Conservation (phyloP, 106 monocot genomes). For the Dendrobium nobile region DNA sequence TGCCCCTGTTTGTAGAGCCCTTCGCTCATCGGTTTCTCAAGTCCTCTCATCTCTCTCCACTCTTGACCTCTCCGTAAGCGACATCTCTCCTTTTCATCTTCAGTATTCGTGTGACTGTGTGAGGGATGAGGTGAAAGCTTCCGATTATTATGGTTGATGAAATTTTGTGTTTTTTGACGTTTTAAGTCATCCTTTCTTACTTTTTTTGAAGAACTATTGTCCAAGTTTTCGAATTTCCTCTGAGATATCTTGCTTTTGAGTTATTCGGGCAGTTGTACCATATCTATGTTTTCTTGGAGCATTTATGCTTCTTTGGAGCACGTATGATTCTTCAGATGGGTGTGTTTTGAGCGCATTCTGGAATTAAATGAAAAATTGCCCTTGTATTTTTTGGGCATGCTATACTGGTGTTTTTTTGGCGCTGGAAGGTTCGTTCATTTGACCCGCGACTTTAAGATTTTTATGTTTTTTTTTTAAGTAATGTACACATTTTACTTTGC, state of each 20-base stretch:
- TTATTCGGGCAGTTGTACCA: not conserved
- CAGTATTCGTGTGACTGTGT: not conserved
- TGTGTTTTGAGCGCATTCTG: not conserved
- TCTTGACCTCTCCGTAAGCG: conserved; percentile 74
- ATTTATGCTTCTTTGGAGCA: not conserved
- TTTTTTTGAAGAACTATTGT: not conserved
- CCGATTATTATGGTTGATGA: too few relatives aligned
- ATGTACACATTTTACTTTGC: not conserved
- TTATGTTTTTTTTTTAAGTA: too few relatives aligned
- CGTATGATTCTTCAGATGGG: not conserved
- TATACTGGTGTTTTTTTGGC: not conserved
- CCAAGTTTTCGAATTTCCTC: not conserved
- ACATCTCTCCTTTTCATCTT: not conserved
- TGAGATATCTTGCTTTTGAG: not conserved
- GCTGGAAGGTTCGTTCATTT: not conserved
- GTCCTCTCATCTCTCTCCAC: conserved; percentile 33
- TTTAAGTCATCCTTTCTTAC: not conserved
- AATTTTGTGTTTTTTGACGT: too few relatives aligned
- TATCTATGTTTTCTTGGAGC: not conserved
- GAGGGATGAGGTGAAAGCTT: too few relatives aligned
- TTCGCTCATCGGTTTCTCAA: conserved; percentile 33
- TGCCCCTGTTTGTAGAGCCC: conserved; percentile 49
- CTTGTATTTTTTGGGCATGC: not conserved
- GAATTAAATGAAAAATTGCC: not conserved
- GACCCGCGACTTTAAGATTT: not conserved